Evolutionary conservation across 2,329 filamentous ascomycete genomes (phyloP).

Genomic region (Alternaria sp.): DNA sequence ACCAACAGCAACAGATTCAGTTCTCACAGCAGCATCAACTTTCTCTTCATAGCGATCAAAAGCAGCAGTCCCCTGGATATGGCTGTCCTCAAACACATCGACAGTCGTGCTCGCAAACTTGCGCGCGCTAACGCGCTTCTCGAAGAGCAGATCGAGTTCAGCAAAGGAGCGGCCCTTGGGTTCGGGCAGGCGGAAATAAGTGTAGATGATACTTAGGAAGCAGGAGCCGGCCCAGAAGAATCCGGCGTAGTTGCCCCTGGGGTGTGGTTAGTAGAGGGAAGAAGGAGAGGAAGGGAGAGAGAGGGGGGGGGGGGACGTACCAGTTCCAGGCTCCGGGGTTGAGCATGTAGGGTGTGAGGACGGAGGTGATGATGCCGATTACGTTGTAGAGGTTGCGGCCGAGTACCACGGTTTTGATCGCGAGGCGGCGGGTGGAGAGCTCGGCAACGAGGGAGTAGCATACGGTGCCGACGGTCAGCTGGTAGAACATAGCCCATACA

Average conservation of each 20-base stretch:
- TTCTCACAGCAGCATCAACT: constrained; percentile 30
- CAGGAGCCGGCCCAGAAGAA: constrained; percentile 89
- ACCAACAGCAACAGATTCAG: constrained; percentile 23
- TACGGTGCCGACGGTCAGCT: constrained; percentile 86
- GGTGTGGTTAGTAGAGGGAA: not conserved
- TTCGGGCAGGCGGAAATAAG: constrained; percentile 81
- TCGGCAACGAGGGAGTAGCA: constrained; percentile 89
- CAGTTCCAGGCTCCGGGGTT: constrained; percentile 85
- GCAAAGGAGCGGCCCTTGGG: constrained; percentile 81
- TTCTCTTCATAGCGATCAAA: constrained; percentile 47
- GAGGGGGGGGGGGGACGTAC: not conserved
- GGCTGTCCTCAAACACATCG: constrained; percentile 57
- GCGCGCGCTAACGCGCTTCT: constrained; percentile 71
- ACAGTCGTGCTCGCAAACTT: constrained; percentile 69
- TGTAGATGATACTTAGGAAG: constrained; percentile 80
- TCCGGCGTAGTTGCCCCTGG: constrained; percentile 78
- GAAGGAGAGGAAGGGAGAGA: not conserved
- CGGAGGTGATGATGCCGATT: constrained; percentile 79
- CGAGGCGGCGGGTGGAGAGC: constrained; percentile 78
- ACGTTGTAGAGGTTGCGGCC: constrained; percentile 80
- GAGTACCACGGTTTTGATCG: constrained; percentile 90
- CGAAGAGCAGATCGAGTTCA: constrained; percentile 85
- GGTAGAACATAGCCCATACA: constrained; percentile 65
- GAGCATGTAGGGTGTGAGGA: constrained; percentile 90
- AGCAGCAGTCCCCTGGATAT: constrained; percentile 33